phyloP scores from a whole-genome alignment of 2,329 filamentous ascomycete species.

The Fusarium sp. region DNA sequence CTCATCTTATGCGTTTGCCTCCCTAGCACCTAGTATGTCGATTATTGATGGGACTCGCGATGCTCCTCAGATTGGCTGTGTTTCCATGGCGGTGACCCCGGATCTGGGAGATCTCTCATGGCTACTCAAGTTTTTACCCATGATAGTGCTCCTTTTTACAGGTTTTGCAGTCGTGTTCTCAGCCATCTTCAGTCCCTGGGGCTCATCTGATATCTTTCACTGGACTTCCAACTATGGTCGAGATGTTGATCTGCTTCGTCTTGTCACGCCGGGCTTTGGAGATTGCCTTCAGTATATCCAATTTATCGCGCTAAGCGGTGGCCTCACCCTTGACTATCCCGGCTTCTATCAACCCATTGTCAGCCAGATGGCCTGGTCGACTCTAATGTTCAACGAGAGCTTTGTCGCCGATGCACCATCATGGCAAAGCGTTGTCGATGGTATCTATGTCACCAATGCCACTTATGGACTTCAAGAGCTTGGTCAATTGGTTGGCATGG shows the following conservation, averaged over 20 bases:
- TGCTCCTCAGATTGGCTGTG: constrained; percentile 76
- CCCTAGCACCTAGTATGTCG: constrained; percentile 76
- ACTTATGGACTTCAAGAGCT: constrained; percentile 82
- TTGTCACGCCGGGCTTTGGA: constrained; percentile 95
- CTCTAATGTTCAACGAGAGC: constrained; percentile 92
- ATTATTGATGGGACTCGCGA: constrained; percentile 77
- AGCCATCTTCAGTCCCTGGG: constrained; percentile 92
- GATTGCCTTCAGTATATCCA: constrained; percentile 98
- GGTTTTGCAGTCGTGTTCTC: constrained; percentile 85
- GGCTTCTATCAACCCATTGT: constrained; percentile 93
- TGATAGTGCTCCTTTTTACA: constrained; percentile 80
- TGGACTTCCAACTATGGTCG: constrained; percentile 99
- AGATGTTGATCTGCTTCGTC: constrained; percentile 87
- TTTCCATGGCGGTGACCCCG: constrained; percentile 85
- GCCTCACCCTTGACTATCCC: constrained; percentile 86
- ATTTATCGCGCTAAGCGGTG: constrained; percentile 88
- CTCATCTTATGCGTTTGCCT: constrained; percentile 87
- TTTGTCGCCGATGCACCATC: constrained; percentile 76
- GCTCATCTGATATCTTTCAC: constrained; percentile 86
- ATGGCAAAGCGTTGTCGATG: constrained; percentile 76
- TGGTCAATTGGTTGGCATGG: constrained; percentile 85
- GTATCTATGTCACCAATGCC: constrained; percentile 83
- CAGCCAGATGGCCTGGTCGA: constrained; percentile 88
- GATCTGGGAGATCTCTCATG: constrained; percentile 77
- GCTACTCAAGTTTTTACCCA: constrained; percentile 78